Conservation (phyloP, 2,329 filamentous ascomycete species). For the Botrytis deweyae region DNA sequence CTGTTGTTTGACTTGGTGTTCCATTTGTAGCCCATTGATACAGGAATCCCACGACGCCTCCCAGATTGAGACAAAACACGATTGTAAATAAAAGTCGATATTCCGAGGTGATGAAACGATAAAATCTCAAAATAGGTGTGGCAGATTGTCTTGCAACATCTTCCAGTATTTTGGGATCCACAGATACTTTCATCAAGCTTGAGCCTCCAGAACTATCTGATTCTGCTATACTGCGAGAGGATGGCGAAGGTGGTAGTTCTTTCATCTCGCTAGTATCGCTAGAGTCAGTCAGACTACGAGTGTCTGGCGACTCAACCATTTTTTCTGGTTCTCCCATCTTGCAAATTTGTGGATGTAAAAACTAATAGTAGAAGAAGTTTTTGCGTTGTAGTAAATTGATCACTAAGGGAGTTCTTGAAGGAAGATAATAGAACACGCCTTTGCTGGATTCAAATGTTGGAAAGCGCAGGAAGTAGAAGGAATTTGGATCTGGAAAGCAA, state of each 20-base stretch:
- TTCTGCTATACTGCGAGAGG: background rate
- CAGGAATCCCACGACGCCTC: conserved; percentile 42
- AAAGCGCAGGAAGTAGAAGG: background rate
- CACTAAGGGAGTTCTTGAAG: background rate
- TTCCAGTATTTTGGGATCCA: conserved; percentile 5
- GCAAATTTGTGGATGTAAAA: background rate
- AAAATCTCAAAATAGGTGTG: conserved; percentile 7
- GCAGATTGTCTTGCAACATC: conserved; percentile 17
- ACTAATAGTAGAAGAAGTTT: background rate
- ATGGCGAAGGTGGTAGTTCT: background rate
- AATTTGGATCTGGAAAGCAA: background rate
- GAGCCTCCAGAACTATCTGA: conserved; percentile 1
- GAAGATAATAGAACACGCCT: no score
- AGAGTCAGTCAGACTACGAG: background rate
- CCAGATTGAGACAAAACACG: conserved; percentile 51
- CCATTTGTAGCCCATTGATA: conserved; percentile 23
- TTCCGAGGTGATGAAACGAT: conserved; percentile 20
- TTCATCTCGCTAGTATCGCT: background rate
- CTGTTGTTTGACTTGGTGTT: conserved; percentile 2
- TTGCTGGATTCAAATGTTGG: background rate
- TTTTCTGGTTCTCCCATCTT: conserved; percentile 12
- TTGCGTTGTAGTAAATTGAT: background rate
- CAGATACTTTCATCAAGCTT: conserved; percentile 11
- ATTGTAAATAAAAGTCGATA: conserved; percentile 59
- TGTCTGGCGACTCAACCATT: background rate